Evolutionary conservation across 495 filamentous ascomycete species (phyloP), one percentile per base, ranked within the genome.

Genomic region (Bacidia rubella): DNA sequence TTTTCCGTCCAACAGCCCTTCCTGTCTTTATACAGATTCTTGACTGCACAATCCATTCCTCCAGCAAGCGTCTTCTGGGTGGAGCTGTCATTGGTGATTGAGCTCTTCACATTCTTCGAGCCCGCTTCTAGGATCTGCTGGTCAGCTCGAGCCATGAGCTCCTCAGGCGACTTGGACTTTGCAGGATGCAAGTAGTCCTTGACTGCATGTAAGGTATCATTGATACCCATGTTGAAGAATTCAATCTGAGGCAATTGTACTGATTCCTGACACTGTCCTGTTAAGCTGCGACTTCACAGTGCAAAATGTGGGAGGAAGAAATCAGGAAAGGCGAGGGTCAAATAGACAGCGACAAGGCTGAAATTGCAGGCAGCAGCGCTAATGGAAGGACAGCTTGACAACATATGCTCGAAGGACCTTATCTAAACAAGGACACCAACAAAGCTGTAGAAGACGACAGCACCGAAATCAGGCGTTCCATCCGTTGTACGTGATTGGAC

Each of bases 21-120:
- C 7, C 56, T 49, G 38, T 66, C 64, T 21, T 63, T 51, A 38
- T 67, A 68, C n/a, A 69, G 53, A 21, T 63, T 63, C 45, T 55
- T 58, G 1, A 63, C 52, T 11, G 57, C 55, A 56, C 63, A 67
- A 19, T 50, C 47, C 24, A 50, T 32, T 26, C 26, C 19, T 17
- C 32, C 20, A 17, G 25, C n/a, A 32, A 5, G 15, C 1, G 32
- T 23, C 25, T n/a, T n/a, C 29, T 19, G 26, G 19, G 22, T 32
- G 4, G n/a, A 17, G n/a, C 19, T 50, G 27, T 4, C 47, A 24
- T 15, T 50, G 27, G 19, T 19, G 32, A 9, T 20, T 32, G 24
- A 26, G 4, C 3, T 50, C 47, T 17, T 38, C 47, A 22, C 47
- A 35, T 11, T 50, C n/a, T 10, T 38, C 17, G 47, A 50, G 22